Base-by-base conservation (phyloP, 1,139 yeast species). In the Scheffersomyces segobiensis region DNA sequence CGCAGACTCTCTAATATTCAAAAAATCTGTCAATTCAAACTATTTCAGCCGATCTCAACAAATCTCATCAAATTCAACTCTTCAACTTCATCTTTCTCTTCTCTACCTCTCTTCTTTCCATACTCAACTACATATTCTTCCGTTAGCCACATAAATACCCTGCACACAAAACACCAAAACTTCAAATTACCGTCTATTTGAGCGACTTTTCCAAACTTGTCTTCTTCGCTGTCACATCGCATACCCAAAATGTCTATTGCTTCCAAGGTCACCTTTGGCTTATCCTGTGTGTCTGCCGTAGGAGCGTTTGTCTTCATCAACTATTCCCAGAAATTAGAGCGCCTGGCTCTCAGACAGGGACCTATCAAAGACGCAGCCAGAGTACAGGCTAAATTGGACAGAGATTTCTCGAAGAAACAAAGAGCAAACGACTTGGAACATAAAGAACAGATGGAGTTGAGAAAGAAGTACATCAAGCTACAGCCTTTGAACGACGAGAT, bases 291-390 rank as follows among this genome's bases (percentile, higher is more conserved):
- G 5, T 75, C 83, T 55, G 89, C 93, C 7, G 82, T 78, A 0
- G 81, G 81, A 3, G 80, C 92, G 0, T 86, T 89, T 50, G 73
- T 83, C 6, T 88, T 87, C 71, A 92, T 90, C 57, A 91, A 88
- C 73, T 79, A 79, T 62, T 83, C 88, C 55, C 96, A 90, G 70
- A 81, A 80, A 49, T 73, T 83, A 59, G 96, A 90, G 71, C 80
- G 92, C 62, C 85, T 82, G 6, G 87, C 90, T 3, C 78, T 89
- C 56, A 86, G 88, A 62, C 92, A 87, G 68, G 96, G 96, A 1
- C 96, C 96, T 10, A 85, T 89, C 67, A 87, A 87, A 66, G 96
- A 90, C 69, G 91, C 91, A 14, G 86, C 81, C 62, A 76, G 95
- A 59, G 72, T 86, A 63, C 76, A 80, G 55, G 82, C 78, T 56